Base-by-base conservation (phyloP, 1,284 basidiomycete genomes). In the Trametes polyzona region DNA sequence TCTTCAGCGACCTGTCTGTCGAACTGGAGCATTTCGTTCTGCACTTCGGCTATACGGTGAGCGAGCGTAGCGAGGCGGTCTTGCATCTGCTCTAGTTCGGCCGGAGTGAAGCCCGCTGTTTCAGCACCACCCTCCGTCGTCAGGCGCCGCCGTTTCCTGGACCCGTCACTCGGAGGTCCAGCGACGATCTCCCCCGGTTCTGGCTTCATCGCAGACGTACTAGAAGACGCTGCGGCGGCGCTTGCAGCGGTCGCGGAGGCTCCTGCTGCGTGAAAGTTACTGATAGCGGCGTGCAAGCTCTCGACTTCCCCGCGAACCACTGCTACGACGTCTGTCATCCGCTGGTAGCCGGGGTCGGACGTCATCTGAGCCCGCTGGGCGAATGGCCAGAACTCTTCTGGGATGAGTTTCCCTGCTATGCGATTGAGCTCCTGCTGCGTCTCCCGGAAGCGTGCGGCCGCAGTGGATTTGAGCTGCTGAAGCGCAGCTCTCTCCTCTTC, bases 11-110 rank as follows among this genome's bases (percentile, higher is more conserved):
- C 27, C 12, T 76, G 67, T 12, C 57, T 55, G 40, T 78, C 73
- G 44, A 76, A 75, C 44, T 76, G 74, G 2, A 62, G 61, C 37
- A 82, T 61, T 49, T 79, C 74, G 59, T 83, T 81, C 58, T 80
- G 69, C 29, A 85, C 63, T 3, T 76, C 72, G 11, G 56, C 26
- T 21, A 81, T 61, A 2, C 69, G 70, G n/a, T 61, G 65, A 19
- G 80, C 76, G 10, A 86, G 67, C 2, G 61, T 60, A 12, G 55
- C 39, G 29, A 84, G 59, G n/a, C 71, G 71, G 12, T 78, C 76
- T n/a, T 63, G 67, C 12, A 85, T 62, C 4, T 59, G 58, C 33
- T 75, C 75, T 21, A 78, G 39, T 14, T 78, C 76, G 40, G 14
- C 17, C 4, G 40, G 9, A 17, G 39, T 17, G 29, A 44, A 3